phyloP scores from a whole-genome alignment of 2,329 filamentous ascomycete genomes.

The Diplocarpon rosae region DNA sequence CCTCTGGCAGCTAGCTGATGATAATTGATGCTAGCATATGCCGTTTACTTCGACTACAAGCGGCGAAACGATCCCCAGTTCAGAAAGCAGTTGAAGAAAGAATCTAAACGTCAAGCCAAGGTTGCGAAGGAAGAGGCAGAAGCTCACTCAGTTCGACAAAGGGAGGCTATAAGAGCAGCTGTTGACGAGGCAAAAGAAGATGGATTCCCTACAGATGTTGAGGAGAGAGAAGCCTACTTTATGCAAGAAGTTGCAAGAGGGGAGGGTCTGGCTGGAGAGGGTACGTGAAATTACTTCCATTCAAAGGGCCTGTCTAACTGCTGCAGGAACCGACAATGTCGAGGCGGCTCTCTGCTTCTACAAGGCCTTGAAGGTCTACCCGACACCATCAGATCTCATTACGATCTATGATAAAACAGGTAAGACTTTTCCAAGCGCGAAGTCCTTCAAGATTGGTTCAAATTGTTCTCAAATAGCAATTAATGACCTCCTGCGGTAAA shows the following conservation, averaged over 20 bases:
- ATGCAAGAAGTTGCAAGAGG: constrained; percentile 89
- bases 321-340: constrained; percentile 53
- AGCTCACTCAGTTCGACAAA: constrained; percentile 52
- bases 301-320: constrained; percentile 5
- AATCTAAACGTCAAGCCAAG: constrained; percentile 62
- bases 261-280: constrained; percentile 72
- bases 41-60: constrained; percentile 57
- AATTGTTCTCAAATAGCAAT: too few species aligned
- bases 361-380: constrained; percentile 97
- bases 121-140: constrained; percentile 63
- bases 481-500: background rate
- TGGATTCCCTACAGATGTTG: constrained; percentile 80
- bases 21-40: constrained; percentile 40
- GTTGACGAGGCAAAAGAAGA: constrained; percentile 79
- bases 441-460: background rate
- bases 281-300: constrained; percentile 37
- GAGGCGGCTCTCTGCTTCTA: constrained; percentile 94
- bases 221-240: constrained; percentile 93
- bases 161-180: constrained; percentile 60
- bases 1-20: constrained; percentile 12
- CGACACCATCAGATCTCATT: constrained; percentile 83
- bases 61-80: constrained; percentile 54
- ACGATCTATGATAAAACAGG: constrained; percentile 95
- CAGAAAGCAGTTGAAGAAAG: constrained; percentile 58
- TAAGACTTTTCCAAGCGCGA: constrained; percentile 28